Evolutionary conservation across 768 basidiomycete species (phyloP), one percentile per base, ranked within the genome.

Genomic region (Tulasnella sp.): DNA sequence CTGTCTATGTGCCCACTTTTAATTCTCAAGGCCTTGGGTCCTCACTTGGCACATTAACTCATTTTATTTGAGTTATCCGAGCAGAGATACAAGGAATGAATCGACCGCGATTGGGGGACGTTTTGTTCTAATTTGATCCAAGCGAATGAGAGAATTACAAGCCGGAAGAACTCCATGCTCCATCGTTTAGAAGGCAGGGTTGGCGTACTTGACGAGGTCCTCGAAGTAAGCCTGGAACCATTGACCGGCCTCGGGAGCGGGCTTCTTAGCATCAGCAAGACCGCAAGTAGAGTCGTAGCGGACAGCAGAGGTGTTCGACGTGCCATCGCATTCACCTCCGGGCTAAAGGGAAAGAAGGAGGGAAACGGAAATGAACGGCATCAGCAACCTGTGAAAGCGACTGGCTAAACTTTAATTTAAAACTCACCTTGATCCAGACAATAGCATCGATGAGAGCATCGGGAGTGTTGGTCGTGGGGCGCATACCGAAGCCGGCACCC

Each of bases 241-340:
- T 4, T 16, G 2, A 77, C 79, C 79, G 44, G 79, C 79, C 71
- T 71, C 52, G 27, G 79, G 79, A 77, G 79, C 76, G 62, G 79
- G 79, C 75, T 77, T 12, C 48, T 58, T 71, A 18, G 79, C 75
- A 40, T 80, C 79, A 27, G 56, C 9, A 34, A 80, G 79, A 12
- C 27, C 8, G 71, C 79, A 80, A 42, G 46, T 58, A n/a, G 58
- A 42, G 68, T 80, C 79, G 79, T 80, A 80, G 42, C 79, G 75
- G 31, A 42, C 8, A 72, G 75, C 14, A 36, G 52, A 62, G 58
- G 79, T 19, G 75, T 80, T 38, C 68, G 86, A 88, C 48, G 90
- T 91, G 82, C 91, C 90, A 82, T 91, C 90, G 81, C 87, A 89
- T 85, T 91, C 90, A 82, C 91, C 90, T 87, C 90, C 90, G 52